Evolutionary conservation across 2,329 filamentous ascomycete species (phyloP).

Genomic region (Shiraia bambusicola): DNA sequence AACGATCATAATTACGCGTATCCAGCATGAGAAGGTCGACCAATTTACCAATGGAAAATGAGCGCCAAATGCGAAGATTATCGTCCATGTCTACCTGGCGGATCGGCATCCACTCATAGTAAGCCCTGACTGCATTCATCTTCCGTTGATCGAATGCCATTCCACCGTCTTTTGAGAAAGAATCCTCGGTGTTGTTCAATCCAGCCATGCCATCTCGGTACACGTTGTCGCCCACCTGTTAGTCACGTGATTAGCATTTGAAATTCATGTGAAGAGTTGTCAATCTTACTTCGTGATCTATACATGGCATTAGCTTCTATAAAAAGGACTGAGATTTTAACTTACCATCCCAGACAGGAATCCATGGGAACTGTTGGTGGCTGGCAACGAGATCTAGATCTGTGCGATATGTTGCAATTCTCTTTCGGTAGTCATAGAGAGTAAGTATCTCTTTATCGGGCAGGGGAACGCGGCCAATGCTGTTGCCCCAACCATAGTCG

Average conservation of each 20-base stretch:
- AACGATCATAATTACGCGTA: slow-evolving; percentile 47
- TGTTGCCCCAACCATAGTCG: slow-evolving; percentile 40
- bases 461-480: slow-evolving; percentile 32
- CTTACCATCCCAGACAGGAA: slow-evolving; percentile 36
- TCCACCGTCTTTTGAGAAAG: slow-evolving; percentile 43
- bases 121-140: slow-evolving; percentile 50
- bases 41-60: slow-evolving; percentile 46
- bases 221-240: slow-evolving; percentile 46
- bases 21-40: slow-evolving; percentile 49
- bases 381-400: slow-evolving; percentile 45
- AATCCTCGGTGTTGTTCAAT: slow-evolving; percentile 49
- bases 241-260: slow-evolving; percentile 55
- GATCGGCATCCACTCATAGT: slow-evolving; percentile 50
- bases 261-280: not conserved
- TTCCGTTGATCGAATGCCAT: slow-evolving; percentile 49
- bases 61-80: slow-evolving; percentile 46
- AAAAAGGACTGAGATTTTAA: slow-evolving; percentile 1
- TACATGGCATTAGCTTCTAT: not conserved
- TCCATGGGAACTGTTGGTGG: slow-evolving; percentile 48
- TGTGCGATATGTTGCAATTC: slow-evolving; percentile 45
- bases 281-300: too few relatives aligned
- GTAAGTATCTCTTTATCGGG: slow-evolving; percentile 45
- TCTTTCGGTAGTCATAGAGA: slow-evolving; percentile 49
- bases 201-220: slow-evolving; percentile 45
- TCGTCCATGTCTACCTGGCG: slow-evolving; percentile 49